Percentiles rank a stretch among this genome's conserved stretches.
Evolutionary conservation across 2,329 filamentous ascomycete species (phyloP).

Genomic region (Ophiostoma novo-ulmi): DNA sequence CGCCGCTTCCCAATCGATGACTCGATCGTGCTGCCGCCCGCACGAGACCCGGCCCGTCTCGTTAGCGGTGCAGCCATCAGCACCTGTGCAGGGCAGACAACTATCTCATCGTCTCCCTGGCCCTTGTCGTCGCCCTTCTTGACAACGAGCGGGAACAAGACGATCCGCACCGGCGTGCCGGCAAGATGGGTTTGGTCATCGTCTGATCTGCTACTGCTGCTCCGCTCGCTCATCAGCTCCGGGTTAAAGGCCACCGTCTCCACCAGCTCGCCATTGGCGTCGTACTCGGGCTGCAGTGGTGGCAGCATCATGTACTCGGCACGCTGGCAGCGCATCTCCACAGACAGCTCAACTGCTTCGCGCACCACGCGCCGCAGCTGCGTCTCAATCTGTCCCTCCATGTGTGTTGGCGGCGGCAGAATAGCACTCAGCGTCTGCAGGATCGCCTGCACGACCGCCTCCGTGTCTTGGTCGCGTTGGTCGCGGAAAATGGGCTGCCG

Average conservation of each 20-base stretch:
- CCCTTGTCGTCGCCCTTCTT: conserved; percentile 90
- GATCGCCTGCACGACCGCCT: conserved; percentile 90
- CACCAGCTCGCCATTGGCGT: conserved; percentile 82
- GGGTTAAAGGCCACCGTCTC: conserved; percentile 90
- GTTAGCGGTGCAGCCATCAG: conserved; percentile 59
- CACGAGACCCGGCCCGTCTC: conserved; percentile 26
- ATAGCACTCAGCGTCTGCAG: conserved; percentile 78
- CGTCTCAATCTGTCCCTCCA: conserved; percentile 73
- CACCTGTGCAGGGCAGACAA: conserved; percentile 92
- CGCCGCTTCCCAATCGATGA: conserved; percentile 27
- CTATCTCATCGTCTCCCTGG: conserved; percentile 85
- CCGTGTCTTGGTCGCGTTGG: conserved; percentile 83
- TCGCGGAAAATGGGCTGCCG: conserved; percentile 72
- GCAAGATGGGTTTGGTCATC: conserved; percentile 45
- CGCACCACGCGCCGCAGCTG: conserved; percentile 83
- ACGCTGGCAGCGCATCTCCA: conserved; percentile 95
- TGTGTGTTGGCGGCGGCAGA: conserved; percentile 76
- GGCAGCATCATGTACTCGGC: conserved; percentile 99
- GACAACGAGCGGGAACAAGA: conserved; percentile 92
- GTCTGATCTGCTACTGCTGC: conserved; percentile 47
- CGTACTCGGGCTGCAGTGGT: conserved; percentile 89
- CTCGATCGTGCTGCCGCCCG: conserved; percentile 28
- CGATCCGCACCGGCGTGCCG: conserved; percentile 75
- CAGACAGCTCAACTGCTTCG: conserved; percentile 80
- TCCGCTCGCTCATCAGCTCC: conserved; percentile 88